phyloP scores from a whole-genome alignment of 331 rosid genomes.

The Erythrophleum ivorense region DNA sequence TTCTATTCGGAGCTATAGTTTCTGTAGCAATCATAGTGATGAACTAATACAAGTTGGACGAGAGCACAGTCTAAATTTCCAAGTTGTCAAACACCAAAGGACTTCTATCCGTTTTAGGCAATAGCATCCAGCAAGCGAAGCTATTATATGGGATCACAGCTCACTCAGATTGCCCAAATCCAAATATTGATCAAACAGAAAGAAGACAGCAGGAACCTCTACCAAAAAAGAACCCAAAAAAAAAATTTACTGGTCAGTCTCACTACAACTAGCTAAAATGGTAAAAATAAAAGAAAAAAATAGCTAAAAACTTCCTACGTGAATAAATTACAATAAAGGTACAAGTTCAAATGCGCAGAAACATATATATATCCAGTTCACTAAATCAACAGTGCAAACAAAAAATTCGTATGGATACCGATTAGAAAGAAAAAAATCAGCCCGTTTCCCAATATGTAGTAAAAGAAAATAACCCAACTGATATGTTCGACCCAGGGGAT shows the following conservation, averaged over 20 bases:
- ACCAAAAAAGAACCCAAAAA: neutral
- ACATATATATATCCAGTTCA: neutral
- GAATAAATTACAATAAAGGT: neutral
- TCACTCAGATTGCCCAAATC: constrained; percentile 24
- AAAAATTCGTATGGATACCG: neutral
- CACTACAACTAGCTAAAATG: neutral
- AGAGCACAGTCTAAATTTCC: constrained; percentile 27
- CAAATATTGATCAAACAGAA: neutral
- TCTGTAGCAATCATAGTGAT: constrained; percentile 70
- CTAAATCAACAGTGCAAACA: neutral
- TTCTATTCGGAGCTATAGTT: constrained; percentile 55
- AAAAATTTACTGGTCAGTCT: neutral
- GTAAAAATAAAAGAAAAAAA: no score
- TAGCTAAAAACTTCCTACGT: no score
- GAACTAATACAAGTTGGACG: neutral
- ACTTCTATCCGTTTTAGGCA: constrained; percentile 30
- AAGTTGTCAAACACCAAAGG: constrained; percentile 32
- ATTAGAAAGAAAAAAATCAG: neutral
- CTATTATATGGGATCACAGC: constrained; percentile 20
- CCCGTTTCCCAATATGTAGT: neutral
- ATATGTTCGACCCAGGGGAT: neutral
- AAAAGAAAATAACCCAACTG: neutral
- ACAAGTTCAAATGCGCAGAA: neutral
- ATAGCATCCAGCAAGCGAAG: constrained; percentile 18
- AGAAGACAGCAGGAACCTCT: neutral